Evolutionary conservation across 768 basidiomycete genomes (phyloP), one percentile per base, ranked within the genome.

Genomic region (Porphyrellus cyaneotinctus): DNA sequence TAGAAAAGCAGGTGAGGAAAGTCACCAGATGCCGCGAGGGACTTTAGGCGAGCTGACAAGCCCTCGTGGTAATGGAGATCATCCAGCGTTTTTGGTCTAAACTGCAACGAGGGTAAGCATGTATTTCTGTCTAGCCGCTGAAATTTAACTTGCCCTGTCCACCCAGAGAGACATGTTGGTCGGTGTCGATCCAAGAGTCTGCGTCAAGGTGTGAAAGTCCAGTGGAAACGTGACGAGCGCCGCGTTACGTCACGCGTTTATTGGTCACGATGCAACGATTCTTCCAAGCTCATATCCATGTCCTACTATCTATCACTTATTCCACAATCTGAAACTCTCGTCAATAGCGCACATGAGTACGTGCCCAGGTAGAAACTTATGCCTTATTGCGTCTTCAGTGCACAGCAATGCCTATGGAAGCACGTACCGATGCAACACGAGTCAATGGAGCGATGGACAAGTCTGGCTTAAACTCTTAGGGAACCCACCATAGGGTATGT

Each of bases 1-100:
- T 97, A 99, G 74, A 98, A 95, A 2, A 99, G 81, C 75, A 97
- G 85, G 67, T 99, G 95, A 9, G 95, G 95, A 66, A 99, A 97
- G 75, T 98, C 95, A 1, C 91, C 91, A 1, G 91, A 87, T 1
- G 84, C 80, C 0, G 95, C 87, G 56, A 97, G 75, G 2, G 94
- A 87, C 54, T 79, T 80, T 30, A 97, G 75, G 23, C 95, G 82
- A 22, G 79, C 75, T 18, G 94, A 91, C 30, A 99, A 83, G 37
- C 78, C 80, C 31, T 75, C 67, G 65, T 98, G 95, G 69, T 99
- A 97, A 64, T 94, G 86, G 48, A 99, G 82, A 24, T 87, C 84
- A 59, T 89, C 85, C 17, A 99, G 80, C 1, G 84, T 78, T 54
- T 84, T 81, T 11, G 95, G 95, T 45, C 95, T 87, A 65, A 88